A percentile compares a stretch with the other conserved stretches of the same genome.
Evolutionary conservation across 2,329 filamentous ascomycete genomes (phyloP).

Genomic region (Aaosphaeria arxii): DNA sequence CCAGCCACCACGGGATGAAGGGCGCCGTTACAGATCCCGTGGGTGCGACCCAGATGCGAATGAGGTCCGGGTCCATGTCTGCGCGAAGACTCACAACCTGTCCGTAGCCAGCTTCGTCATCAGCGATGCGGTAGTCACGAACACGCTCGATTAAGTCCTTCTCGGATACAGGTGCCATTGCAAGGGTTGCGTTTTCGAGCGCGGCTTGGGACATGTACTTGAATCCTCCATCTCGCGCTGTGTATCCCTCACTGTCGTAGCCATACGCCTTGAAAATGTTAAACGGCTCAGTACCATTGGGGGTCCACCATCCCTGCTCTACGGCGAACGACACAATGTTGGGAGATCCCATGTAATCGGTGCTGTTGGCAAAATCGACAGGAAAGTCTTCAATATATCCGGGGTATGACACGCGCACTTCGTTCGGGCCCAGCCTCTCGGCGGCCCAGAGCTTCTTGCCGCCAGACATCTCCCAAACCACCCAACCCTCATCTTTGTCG

Average conservation of each 20-base stretch:
- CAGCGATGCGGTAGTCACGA: constrained; percentile 33
- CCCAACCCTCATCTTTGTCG: constrained; percentile 36
- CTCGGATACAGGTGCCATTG: constrained; percentile 50
- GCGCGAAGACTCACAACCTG: constrained; percentile 28
- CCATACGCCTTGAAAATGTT: constrained; percentile 38
- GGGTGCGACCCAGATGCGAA: constrained; percentile 34
- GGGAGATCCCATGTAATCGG: constrained; percentile 30
- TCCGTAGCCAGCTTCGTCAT: constrained; percentile 37
- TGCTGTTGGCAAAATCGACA: constrained; percentile 23
- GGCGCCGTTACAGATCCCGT: constrained; percentile 34
- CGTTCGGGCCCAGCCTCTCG: constrained; percentile 27
- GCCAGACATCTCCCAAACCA: constrained; percentile 35
- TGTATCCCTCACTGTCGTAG: constrained; percentile 21
- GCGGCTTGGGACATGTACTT: constrained; percentile 38
- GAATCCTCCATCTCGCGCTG: constrained; percentile 32
- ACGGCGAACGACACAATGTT: constrained; percentile 35
- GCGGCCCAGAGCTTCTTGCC: constrained; percentile 34
- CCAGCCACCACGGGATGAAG: constrained; percentile 35
- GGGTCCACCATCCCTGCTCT: constrained; percentile 35
- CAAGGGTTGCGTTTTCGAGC: constrained; percentile 32
- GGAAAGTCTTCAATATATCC: constrained; percentile 39
- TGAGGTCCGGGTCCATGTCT: constrained; percentile 25
- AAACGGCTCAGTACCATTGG: constrained; percentile 28
- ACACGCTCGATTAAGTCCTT: constrained; percentile 44
- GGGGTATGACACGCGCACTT: constrained; percentile 33